Evolutionary conservation across 1,284 basidiomycete genomes (phyloP).

Genomic region (Blastosporella zonata): DNA sequence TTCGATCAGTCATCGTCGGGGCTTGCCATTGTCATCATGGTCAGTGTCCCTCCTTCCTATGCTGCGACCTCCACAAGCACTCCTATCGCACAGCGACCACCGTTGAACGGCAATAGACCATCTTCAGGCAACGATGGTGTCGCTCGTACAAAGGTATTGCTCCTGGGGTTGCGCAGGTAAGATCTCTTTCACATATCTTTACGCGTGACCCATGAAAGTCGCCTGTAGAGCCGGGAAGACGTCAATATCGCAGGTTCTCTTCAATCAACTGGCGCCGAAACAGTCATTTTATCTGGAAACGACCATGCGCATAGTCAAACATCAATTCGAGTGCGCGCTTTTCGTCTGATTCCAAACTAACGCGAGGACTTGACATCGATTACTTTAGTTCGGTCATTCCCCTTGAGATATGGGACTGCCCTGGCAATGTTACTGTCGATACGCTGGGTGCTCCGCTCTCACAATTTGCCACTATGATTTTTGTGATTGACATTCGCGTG

Average conservation of each 20-base stretch:
- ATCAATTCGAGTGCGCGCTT: constrained; percentile 77
- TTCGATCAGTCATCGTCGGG: constrained; percentile 1
- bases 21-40: constrained; percentile 22
- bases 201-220: constrained; percentile 12
- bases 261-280: constrained; percentile 80
- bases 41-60: constrained; percentile 29
- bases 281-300: constrained; percentile 92
- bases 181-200: constrained; percentile 18
- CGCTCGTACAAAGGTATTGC: constrained; percentile 67
- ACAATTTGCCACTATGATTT: constrained; percentile 81
- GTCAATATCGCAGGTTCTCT: constrained; percentile 88
- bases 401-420: constrained; percentile 95
- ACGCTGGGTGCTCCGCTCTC: constrained; percentile 70
- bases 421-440: constrained; percentile 79
- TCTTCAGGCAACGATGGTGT: constrained; percentile 21
- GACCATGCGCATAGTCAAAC: constrained; percentile 74
- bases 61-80: constrained; percentile 28
- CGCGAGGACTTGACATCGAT: constrained; percentile 5
- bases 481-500: constrained; percentile 96
- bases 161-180: constrained; percentile 78
- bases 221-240: constrained; percentile 81
- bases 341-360: no score
- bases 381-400: constrained; percentile 79
- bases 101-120: constrained; percentile 26
- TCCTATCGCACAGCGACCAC: constrained; percentile 23